phyloP scores from a whole-genome alignment of 441 rosid genomes.

The Aquilaria agallochum region DNA sequence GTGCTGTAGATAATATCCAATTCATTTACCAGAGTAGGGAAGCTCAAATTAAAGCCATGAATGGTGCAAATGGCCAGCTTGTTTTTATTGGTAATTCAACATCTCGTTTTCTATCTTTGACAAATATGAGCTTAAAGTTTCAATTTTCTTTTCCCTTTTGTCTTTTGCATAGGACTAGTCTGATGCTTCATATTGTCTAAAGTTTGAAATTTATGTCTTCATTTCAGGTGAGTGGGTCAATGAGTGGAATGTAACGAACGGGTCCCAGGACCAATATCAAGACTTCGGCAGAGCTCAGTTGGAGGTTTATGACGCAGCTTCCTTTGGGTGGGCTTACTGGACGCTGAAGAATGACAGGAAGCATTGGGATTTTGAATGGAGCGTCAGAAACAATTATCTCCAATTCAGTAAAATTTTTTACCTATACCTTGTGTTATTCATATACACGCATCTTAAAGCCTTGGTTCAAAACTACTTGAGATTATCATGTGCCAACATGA shows the following conservation, averaged over 20 bases:
- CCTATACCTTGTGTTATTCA: not conserved
- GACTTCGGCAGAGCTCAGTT: constrained; percentile 62
- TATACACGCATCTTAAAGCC: not conserved
- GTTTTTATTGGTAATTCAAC: constrained; percentile 54
- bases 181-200: not conserved
- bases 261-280: constrained; percentile 54
- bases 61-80: constrained; percentile 48
- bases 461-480: no score
- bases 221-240: constrained; percentile 80
- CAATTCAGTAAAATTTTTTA: constrained; percentile 39
- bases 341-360: constrained; percentile 61
- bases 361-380: constrained; percentile 92
- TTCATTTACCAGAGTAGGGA: constrained; percentile 54
- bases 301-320: constrained; percentile 59
- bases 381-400: constrained; percentile 53
- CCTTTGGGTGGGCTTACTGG: constrained; percentile 87
- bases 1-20: constrained; percentile 45
- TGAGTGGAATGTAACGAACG: constrained; percentile 59
- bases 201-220: not conserved
- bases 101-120: constrained; percentile 2
- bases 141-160: no score
- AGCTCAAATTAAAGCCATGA: constrained; percentile 51
- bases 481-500: not conserved
- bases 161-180: not conserved
- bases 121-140: not conserved